Percentiles rank a stretch among this genome's conserved stretches.
Conservation (phyloP, 805 yeast genomes). For the Nakazawaea siamensis region DNA sequence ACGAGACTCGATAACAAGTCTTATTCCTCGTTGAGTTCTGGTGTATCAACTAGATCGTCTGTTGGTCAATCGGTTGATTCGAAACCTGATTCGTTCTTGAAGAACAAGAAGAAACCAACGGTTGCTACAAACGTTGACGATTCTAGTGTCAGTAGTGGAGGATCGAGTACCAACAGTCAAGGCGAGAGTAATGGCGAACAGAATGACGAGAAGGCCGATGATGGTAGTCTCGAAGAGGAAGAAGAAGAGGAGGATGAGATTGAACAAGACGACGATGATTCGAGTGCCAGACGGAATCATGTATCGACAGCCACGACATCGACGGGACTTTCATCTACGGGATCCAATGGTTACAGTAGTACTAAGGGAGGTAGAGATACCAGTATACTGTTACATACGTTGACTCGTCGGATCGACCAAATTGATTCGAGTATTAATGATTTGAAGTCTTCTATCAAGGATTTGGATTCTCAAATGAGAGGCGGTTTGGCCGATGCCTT, state of each 20-base stretch:
- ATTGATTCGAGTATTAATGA: constrained; percentile 6
- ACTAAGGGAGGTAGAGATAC: too few relatives aligned
- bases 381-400: background rate
- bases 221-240: constrained; percentile 2
- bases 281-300: too few relatives aligned
- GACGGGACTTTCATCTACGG: too few relatives aligned
- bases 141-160: constrained; percentile 5
- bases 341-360: too few relatives aligned
- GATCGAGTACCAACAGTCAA: background rate
- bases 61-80: background rate
- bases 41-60: constrained; percentile 1
- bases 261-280: background rate
- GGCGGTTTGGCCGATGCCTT: constrained; percentile 1
- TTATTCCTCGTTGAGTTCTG: constrained; percentile 7
- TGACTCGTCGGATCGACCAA: constrained; percentile 6
- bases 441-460: constrained; percentile 1
- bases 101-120: constrained; percentile 1
- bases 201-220: background rate
- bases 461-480: constrained; percentile 4
- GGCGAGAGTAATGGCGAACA: constrained; percentile 8
- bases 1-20: constrained; percentile 6
- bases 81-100: constrained; percentile 3
- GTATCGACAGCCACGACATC: too few relatives aligned
- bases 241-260: background rate
- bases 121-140: constrained; percentile 8